phyloP scores from a whole-genome alignment of 768 basidiomycete species.

The Naganishia vishniacii region DNA sequence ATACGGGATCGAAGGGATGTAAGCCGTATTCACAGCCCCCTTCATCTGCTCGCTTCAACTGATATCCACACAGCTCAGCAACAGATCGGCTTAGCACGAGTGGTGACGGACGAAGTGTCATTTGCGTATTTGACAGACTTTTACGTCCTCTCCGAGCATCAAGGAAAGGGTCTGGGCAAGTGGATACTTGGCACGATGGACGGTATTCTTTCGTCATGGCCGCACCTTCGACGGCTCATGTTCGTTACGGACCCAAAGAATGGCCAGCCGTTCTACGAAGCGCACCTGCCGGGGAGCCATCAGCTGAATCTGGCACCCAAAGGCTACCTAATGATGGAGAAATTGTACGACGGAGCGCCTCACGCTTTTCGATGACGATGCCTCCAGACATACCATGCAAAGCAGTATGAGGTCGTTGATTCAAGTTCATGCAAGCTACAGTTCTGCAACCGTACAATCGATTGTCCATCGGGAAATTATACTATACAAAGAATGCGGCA shows the following conservation, averaged over 20 bases:
- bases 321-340: constrained; percentile 11
- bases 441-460: neutral
- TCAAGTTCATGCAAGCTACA: neutral
- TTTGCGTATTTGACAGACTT: constrained; percentile 29
- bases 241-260: constrained; percentile 6
- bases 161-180: constrained; percentile 12
- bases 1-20: neutral
- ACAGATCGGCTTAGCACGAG: constrained; percentile 24
- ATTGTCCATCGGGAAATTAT: neutral
- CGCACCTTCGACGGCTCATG: constrained; percentile 19
- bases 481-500: constrained; percentile 38
- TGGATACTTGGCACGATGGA: constrained; percentile 13
- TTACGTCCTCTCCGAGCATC: constrained; percentile 22
- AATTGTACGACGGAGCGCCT: constrained; percentile 1
- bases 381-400: neutral
- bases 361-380: neutral
- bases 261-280: constrained; percentile 21
- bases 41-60: neutral
- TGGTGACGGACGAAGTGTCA: constrained; percentile 24
- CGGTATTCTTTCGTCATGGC: constrained; percentile 11
- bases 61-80: neutral
- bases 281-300: neutral
- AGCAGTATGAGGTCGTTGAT: neutral
- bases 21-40: neutral
- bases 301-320: neutral